Base-by-base conservation (phyloP, 2,329 filamentous ascomycete genomes). In the Graphilbum sp. region DNA sequence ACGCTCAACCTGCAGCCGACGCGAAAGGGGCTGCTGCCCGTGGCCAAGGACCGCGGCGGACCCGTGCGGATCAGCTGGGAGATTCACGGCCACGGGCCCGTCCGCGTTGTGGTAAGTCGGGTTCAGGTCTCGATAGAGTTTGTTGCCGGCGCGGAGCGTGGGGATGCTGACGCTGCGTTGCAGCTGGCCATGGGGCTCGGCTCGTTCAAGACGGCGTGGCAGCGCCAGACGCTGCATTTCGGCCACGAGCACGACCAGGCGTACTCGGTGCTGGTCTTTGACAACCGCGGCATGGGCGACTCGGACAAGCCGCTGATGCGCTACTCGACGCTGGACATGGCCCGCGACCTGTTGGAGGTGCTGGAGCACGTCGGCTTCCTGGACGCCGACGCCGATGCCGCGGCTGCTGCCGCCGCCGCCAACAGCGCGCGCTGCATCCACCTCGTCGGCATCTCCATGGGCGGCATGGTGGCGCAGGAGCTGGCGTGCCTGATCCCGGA, bases 381-480 rank as follows among this genome's bases (percentile, higher is more conserved):
- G 11, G 40, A 42, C n/a, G n/a, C 19, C 30, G 10, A 8, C 11
- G 36, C n/a, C 21, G 32, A 4, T 8, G 15, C 13, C 16, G 36
- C 13, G n/a, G 32, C 17, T 17, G 18, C 17, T 8, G 18, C n/a
- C 16, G 24, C 16, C 15, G 15, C 41, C n/a, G 3, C 31, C 23
- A 21, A 55, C 32, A 23, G 35, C 40, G 3, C 39, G 52, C 9
- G 52, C 41, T 45, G 63, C 49, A 66, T 62, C 53, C 75, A 94
- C 59, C 54, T 92, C 37, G 64, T 81, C 25, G 86, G 85, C 40
- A 75, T 88, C 46, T 84, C 78, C 42, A 81, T 93, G 69, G 85
- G 85, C 45, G 85, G 86, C 50, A 93, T 94, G 86, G 88, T 94
- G 49, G 74, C 82, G 3, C 86, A 93, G 57, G 86, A 94, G 59